A percentile compares a stretch with the other conserved stretches of the same genome.
Conservation (phyloP, 1,284 basidiomycete species). For the Wallemia mellicola region DNA sequence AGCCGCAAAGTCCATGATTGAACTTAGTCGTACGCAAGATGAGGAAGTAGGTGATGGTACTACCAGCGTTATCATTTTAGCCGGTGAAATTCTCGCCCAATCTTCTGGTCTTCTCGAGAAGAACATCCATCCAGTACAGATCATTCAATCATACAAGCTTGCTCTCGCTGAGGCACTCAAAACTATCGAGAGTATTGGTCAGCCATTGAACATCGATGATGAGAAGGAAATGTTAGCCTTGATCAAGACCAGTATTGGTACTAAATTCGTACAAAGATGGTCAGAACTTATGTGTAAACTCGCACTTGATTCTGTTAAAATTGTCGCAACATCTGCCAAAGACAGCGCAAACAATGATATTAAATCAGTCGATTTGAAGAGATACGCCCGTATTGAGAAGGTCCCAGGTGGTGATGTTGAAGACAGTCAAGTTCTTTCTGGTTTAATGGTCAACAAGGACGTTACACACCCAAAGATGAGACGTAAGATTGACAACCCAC, state of each 20-base stretch:
- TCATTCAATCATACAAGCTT: constrained; percentile 91
- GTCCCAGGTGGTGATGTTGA: constrained; percentile 93
- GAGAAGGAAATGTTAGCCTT: constrained; percentile 81
- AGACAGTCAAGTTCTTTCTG: constrained; percentile 54
- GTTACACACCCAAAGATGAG: constrained; percentile 96
- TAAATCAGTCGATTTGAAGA: constrained; percentile 86
- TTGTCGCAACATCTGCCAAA: constrained; percentile 29
- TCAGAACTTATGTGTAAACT: constrained; percentile 90
- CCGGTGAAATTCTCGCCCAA: constrained; percentile 94
- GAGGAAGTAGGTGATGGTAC: constrained; percentile 97
- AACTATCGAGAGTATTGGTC: constrained; percentile 58
- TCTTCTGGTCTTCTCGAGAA: constrained; percentile 73
- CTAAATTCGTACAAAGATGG: constrained; percentile 91
- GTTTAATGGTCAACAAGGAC: constrained; percentile 96
- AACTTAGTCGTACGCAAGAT: constrained; percentile 84
- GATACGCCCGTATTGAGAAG: constrained; percentile 91
- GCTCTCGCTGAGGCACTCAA: constrained; percentile 70
- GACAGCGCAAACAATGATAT: constrained; percentile 25
- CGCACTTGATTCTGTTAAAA: constrained; percentile 70
- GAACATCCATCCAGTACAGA: constrained; percentile 92
- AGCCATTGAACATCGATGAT: constrained; percentile 61
- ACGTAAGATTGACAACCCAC: constrained; percentile 59
- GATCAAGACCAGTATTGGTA: constrained; percentile 98
- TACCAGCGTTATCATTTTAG: constrained; percentile 93
- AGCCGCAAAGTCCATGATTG: constrained; percentile 98